phyloP scores from a whole-genome alignment of 2,329 filamentous ascomycete species.

The Fusarium lateritium region DNA sequence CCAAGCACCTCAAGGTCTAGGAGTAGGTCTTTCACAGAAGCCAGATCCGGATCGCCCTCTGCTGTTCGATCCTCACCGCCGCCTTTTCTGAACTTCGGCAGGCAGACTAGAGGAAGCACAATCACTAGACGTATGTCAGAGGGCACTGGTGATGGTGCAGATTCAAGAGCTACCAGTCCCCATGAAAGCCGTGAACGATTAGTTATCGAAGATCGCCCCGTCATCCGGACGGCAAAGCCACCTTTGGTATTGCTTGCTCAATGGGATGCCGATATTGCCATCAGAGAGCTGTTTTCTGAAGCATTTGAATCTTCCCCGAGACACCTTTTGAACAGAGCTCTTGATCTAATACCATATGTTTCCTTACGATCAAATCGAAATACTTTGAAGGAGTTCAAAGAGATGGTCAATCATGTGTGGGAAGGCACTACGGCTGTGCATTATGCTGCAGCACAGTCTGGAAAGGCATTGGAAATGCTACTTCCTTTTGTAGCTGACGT shows the following conservation, averaged over 20 bases:
- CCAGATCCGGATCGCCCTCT: background rate
- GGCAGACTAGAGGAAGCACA: background rate
- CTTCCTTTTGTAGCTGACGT: conserved; percentile 35
- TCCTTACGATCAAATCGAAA: background rate
- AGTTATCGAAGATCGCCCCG: too few relatives aligned
- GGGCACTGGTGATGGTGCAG: background rate
- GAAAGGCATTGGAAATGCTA: conserved; percentile 30
- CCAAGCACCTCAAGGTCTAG: background rate
- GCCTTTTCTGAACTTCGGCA: too few relatives aligned
- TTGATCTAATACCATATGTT: conserved; percentile 11
- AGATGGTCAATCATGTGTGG: conserved; percentile 34
- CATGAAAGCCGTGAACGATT: background rate
- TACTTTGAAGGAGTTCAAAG: conserved; percentile 14
- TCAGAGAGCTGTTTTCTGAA: conserved; percentile 29
- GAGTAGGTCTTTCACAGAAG: background rate
- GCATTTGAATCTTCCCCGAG: conserved; percentile 9
- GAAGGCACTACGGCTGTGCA: conserved; percentile 38
- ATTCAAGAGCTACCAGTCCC: background rate
- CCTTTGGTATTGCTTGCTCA: conserved; percentile 35
- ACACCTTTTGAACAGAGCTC: conserved; percentile 4
- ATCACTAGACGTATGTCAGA: background rate
- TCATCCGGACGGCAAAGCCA: conserved; percentile 18
- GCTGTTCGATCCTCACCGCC: background rate
- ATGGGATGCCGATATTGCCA: conserved; percentile 34
- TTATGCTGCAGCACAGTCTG: conserved; percentile 34